A percentile compares a stretch with the other conserved stretches of the same genome.
These are phyloP conservation scores for Kodamaea derodonti DNA, from an alignment of 1,139 yeast genomes.

Conservation along the genomic window DNA sequence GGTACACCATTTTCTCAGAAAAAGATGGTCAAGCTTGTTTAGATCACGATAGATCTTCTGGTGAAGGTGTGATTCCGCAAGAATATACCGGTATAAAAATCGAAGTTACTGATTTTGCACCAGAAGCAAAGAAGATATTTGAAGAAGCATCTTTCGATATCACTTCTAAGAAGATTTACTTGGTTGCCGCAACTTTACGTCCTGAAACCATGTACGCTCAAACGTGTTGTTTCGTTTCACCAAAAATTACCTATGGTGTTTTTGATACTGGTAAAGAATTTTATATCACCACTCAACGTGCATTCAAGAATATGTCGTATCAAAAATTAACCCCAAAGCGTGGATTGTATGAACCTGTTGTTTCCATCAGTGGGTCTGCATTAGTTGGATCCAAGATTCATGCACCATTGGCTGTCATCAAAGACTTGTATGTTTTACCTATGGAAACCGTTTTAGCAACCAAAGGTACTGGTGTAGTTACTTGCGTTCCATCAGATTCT, in stretches of 20 bases:
- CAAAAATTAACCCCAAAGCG: slow-evolving; percentile 90
- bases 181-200: slow-evolving; percentile 96
- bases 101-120: slow-evolving; percentile 58
- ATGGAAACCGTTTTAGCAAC: slow-evolving; percentile 95
- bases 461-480: slow-evolving; percentile 98
- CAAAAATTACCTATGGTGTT: slow-evolving; percentile 87
- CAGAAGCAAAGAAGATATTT: slow-evolving; percentile 50
- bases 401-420: slow-evolving; percentile 77
- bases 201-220: slow-evolving; percentile 99
- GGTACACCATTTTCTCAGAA: slow-evolving; percentile 95
- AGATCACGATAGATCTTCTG: slow-evolving; percentile 97
- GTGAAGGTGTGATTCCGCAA: slow-evolving; percentile 97
- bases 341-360: slow-evolving; percentile 66
- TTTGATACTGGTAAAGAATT: slow-evolving; percentile 84
- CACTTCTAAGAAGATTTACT: slow-evolving; percentile 59
- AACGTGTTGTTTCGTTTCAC: slow-evolving; percentile 96
- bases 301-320: slow-evolving; percentile 97
- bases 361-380: slow-evolving; percentile 61
- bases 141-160: slow-evolving; percentile 43
- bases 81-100: slow-evolving; percentile 95
- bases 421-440: slow-evolving; percentile 81
- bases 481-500: slow-evolving; percentile 97
- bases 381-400: slow-evolving; percentile 82
- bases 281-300: slow-evolving; percentile 88
- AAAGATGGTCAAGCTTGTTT: slow-evolving; percentile 99